Percentiles rank a stretch among this genome's conserved stretches.
Conservation (phyloP, 2,329 filamentous ascomycete genomes). For the Ceratocystis papillata region DNA sequence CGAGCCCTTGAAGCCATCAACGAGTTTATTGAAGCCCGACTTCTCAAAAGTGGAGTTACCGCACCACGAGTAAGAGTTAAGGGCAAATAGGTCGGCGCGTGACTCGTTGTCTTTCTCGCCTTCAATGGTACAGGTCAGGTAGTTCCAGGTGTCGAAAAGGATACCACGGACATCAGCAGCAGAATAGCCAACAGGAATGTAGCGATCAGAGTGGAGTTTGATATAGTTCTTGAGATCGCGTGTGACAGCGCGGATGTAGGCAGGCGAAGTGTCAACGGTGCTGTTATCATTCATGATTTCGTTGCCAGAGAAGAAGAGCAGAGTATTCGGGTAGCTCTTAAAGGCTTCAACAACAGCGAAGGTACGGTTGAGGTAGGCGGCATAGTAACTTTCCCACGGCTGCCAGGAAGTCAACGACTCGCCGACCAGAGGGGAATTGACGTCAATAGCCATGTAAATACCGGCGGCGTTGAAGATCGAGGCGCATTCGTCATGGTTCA, state of each 20-base stretch:
- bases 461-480: slow-evolving; percentile 58
- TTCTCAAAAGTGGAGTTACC: slow-evolving; percentile 51
- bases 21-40: slow-evolving; percentile 53
- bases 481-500: slow-evolving; percentile 57
- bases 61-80: slow-evolving; percentile 66
- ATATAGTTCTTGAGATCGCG: slow-evolving; percentile 75
- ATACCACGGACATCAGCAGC: slow-evolving; percentile 67
- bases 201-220: slow-evolving; percentile 54
- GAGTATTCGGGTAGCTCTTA: slow-evolving; percentile 54
- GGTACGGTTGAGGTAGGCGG: slow-evolving; percentile 52
- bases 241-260: slow-evolving; percentile 64
- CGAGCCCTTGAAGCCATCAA: slow-evolving; percentile 52
- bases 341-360: slow-evolving; percentile 58
- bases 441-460: slow-evolving; percentile 59
- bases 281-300: slow-evolving; percentile 61
- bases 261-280: slow-evolving; percentile 50
- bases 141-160: slow-evolving; percentile 64
- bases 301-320: slow-evolving; percentile 69
- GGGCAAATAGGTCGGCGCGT: slow-evolving; percentile 61
- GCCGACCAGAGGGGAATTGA: slow-evolving; percentile 53
- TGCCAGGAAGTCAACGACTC: slow-evolving; percentile 45
- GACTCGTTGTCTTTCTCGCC: slow-evolving; percentile 48
- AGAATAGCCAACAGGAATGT: slow-evolving; percentile 69
- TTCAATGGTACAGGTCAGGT: slow-evolving; percentile 55
- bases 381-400: slow-evolving; percentile 51